Evolutionary conservation across 2,329 filamentous ascomycete species (phyloP).

Genomic region (Aspergillus sp.): DNA sequence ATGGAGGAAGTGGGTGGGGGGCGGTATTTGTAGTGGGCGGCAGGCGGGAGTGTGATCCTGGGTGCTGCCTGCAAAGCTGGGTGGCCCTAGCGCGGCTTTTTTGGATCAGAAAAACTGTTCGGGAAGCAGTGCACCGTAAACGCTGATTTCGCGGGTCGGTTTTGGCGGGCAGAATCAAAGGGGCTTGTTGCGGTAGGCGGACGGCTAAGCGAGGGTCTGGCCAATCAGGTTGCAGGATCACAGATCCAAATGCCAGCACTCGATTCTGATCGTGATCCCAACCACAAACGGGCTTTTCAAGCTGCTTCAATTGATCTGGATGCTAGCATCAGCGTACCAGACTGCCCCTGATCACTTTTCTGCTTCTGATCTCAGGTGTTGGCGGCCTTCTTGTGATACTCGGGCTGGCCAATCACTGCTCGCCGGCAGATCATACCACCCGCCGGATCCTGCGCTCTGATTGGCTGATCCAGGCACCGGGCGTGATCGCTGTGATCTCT

Average conservation of each 20-base stretch:
- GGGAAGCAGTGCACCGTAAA: slow-evolving; percentile 26
- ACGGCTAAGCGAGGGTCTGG: slow-evolving; percentile 25
- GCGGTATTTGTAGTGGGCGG: slow-evolving; percentile 33
- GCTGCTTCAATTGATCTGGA: slow-evolving; percentile 9
- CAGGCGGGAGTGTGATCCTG: slow-evolving; percentile 28
- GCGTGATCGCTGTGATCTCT: slow-evolving; percentile 27
- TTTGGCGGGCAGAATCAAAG: slow-evolving; percentile 21
- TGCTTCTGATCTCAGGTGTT: slow-evolving; percentile 11
- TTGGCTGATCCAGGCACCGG: slow-evolving; percentile 26
- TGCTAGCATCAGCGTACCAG: slow-evolving; percentile 7
- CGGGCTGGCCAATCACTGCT: slow-evolving; percentile 19
- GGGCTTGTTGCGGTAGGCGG: slow-evolving; percentile 13
- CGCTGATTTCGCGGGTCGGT: slow-evolving; percentile 19
- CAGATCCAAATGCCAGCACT: slow-evolving; percentile 11
- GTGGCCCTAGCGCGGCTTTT: slow-evolving; percentile 17
- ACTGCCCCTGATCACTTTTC: slow-evolving; percentile 10
- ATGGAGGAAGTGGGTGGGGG: slow-evolving; percentile 36
- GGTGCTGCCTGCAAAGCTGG: slow-evolving; percentile 14
- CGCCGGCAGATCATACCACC: slow-evolving; percentile 20
- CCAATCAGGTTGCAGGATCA: slow-evolving; percentile 34
- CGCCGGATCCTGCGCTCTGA: slow-evolving; percentile 22
- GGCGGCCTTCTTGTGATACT: slow-evolving; percentile 5
- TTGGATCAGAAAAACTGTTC: slow-evolving; percentile 22
- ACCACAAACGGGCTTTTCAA: slow-evolving; percentile 13
- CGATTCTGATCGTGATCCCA: slow-evolving; percentile 30